Percentiles rank a stretch among this genome's conserved stretches.
phyloP scores from a whole-genome alignment of 257 asterid genomes.

The Nicotiana paniculata region DNA sequence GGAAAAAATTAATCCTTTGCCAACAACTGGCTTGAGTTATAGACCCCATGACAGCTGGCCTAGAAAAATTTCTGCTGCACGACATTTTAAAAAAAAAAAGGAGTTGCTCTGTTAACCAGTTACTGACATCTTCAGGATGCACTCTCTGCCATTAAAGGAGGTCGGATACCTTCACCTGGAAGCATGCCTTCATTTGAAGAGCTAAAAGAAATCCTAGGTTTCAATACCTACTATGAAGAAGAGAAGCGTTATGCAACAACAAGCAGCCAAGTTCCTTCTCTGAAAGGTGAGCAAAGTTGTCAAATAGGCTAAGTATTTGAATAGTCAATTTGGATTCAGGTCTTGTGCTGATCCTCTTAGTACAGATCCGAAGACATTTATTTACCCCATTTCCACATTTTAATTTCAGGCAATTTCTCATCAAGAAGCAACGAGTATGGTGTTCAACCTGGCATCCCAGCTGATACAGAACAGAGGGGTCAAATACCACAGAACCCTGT shows the following conservation, averaged over 20 bases:
- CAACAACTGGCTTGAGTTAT: background rate
- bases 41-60: background rate
- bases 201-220: conserved; percentile 79
- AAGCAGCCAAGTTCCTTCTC: conserved; percentile 29
- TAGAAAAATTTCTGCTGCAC: background rate
- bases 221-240: conserved; percentile 71
- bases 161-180: conserved; percentile 88
- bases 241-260: conserved; percentile 50
- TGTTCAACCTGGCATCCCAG: conserved; percentile 20
- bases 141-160: conserved; percentile 74
- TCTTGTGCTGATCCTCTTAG: background rate
- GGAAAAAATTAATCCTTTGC: background rate
- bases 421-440: conserved; percentile 27
- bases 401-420: conserved; percentile 38
- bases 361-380: conserved; percentile 8
- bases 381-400: conserved; percentile 15
- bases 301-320: background rate
- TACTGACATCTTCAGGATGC: conserved; percentile 55
- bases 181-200: conserved; percentile 92
- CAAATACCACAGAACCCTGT: conserved; percentile 39
- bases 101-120: conserved; percentile 4
- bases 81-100: background rate
- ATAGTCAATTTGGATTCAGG: background rate
- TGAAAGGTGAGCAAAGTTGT: conserved; percentile 38
- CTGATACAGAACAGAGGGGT: conserved; percentile 28